Evolutionary conservation across 257 asterid genomes (phyloP), one percentile per base, ranked within the genome.

Genomic region (Gentiana dahurica): DNA sequence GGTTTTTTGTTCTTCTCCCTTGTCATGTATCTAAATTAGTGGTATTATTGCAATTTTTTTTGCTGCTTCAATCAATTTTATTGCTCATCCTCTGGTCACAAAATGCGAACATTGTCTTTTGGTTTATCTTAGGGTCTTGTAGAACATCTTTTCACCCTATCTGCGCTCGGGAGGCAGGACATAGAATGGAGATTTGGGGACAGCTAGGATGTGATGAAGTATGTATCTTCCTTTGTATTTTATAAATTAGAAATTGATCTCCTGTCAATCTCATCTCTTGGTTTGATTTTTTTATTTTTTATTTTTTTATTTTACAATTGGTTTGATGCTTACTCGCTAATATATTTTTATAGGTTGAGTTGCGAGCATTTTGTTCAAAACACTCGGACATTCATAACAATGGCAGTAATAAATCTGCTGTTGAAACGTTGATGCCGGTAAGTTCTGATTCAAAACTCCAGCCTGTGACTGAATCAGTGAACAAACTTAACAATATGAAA

Each of bases 161-260:
- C 59, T 92, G 99, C 80, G 99, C 97, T 38, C 78, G 99, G 80
- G 99, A 92, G 71, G 97, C 95, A 56, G 72, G 72, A 58, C 88
- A 88, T 71, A 76, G 89, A 73, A 83, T 92, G 97, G 97, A 92
- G 83, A 88, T 92, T 66, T 92, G 99, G 99, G 97, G 95, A 51
- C 88, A 83, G 75, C 80, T 77, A 68, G 97, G 90, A 77, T 78
- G 81, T 75, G 97, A 88, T 65, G 95, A 92, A 86, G 99, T 92
- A 58, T 68, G 83, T 68, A 58, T 54, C 54, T 58, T 70, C 60
- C 54, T 46, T 68, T 59, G 34, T 49, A 44, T 51, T 12, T 41
- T 24, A 24, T 24, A 24, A 8, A 36, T 57, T 67, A 3, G 38
- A 35, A 11, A 41, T 41, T 5, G 8, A 7, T 41, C 10, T 5